Evolutionary conservation across 2,329 filamentous ascomycete species (phyloP), one percentile per base, ranked within the genome.

Genomic region (Eutypa lata): DNA sequence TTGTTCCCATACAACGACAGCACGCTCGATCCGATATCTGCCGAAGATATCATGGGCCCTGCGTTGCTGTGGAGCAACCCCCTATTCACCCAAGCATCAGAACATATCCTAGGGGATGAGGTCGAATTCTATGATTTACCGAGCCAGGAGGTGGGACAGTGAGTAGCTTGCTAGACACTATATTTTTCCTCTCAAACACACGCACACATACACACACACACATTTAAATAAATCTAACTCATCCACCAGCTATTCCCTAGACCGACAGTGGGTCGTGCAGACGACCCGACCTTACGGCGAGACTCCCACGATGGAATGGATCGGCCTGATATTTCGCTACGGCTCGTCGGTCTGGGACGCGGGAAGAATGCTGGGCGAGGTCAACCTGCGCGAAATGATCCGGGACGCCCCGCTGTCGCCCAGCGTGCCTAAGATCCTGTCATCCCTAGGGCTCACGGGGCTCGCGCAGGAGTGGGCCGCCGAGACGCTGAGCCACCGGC

Each of bases 31-130:
- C 58, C 61, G 1, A 60, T 65, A 14, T 59, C 35, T 22, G 61
- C 63, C 24, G 63, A 65, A 48, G 63, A 65, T 21, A 56, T 64
- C 28, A 42, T 61, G 35, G 63, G 63, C 45, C 53, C 40, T 7
- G 59, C 59, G 2, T 50, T 65, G 21, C 10, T 61, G 42, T 62
- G 58, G 56, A 44, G 52, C 19, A 65, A 60, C 33, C 52, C 54
- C 10, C 58, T 64, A n/a, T 64, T 62, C 38, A 59, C 61, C 3
- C 56, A 43, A 46, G 45, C 59, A 18, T 62, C 61, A 11, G 57
- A 64, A 52, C 50, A 48, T 2, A 47, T 49, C 1, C 45, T 65
- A 5, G 47, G 55, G 33, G 58, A 61, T 18, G 33, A 51, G 18
- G 49, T 62, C 21, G 28, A 51, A 28, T 63, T 64, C 38, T 50